phyloP scores from a whole-genome alignment of 1,139 yeast genomes.

The Nakaseomyces uthaithaninus region DNA sequence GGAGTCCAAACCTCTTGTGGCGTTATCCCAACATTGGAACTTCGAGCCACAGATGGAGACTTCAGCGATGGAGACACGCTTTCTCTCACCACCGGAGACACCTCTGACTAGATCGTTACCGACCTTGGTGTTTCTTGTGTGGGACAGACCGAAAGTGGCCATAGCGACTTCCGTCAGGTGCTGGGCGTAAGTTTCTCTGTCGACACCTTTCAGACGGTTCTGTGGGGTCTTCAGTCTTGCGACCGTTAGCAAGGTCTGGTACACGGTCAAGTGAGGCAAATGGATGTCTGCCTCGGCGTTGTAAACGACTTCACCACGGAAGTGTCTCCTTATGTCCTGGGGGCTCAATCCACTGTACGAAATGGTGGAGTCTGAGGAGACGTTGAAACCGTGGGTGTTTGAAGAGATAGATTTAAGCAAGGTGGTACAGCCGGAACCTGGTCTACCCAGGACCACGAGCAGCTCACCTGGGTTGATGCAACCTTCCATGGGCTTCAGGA shows the following conservation, averaged over 20 bases:
- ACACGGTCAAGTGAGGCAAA: constrained; percentile 41
- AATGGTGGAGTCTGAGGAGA: constrained; percentile 35
- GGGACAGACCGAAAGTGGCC: constrained; percentile 40
- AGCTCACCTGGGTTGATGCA: constrained; percentile 58
- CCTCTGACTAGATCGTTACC: constrained; percentile 39
- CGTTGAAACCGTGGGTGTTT: constrained; percentile 58
- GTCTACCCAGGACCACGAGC: constrained; percentile 67
- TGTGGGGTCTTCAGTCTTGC: constrained; percentile 32
- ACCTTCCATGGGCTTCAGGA: constrained; percentile 57
- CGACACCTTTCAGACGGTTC: constrained; percentile 32
- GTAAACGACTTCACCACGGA: constrained; percentile 50
- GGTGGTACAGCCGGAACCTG: constrained; percentile 77
- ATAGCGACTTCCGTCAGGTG: constrained; percentile 36
- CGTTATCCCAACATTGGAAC: constrained; percentile 65
- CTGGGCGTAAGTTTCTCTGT: constrained; percentile 33
- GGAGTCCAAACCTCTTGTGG: constrained; percentile 68
- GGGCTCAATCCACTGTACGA: constrained; percentile 40
- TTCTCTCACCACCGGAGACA: constrained; percentile 40
- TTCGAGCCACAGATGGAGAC: constrained; percentile 38
- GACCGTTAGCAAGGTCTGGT: constrained; percentile 36
- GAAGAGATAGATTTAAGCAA: constrained; percentile 58
- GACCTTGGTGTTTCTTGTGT: constrained; percentile 36
- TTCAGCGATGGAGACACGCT: constrained; percentile 40
- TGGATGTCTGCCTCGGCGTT: constrained; percentile 43
- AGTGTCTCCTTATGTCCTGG: constrained; percentile 38